Conservation (phyloP, 768 basidiomycete species). For the Lactarius vividus region DNA sequence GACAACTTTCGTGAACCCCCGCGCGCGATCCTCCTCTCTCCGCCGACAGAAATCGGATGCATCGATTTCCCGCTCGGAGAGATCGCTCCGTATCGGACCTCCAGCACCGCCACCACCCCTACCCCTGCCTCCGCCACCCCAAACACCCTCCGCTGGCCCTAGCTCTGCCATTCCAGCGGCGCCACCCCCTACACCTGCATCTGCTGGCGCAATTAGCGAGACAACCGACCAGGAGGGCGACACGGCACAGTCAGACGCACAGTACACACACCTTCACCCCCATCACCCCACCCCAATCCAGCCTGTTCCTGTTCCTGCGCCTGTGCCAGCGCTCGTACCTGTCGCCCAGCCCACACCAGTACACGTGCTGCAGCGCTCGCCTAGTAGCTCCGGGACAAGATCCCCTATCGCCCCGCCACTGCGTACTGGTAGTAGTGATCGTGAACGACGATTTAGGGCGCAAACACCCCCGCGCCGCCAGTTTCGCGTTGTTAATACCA, state of each 20-base stretch:
- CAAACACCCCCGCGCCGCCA: conserved; percentile 11
- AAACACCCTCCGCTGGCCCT: neutral
- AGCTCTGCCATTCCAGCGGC: neutral
- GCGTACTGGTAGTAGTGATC: neutral
- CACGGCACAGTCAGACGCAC: conserved; percentile 13
- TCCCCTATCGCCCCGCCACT: neutral
- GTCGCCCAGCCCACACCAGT: conserved; percentile 1
- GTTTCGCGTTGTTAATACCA: conserved; percentile 26
- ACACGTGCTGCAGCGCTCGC: neutral
- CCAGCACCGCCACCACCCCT: conserved; percentile 22
- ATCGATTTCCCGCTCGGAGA: conserved; percentile 25
- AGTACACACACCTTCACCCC: conserved; percentile 20
- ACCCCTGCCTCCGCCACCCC: conserved; percentile 13
- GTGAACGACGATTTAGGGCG: conserved; percentile 2
- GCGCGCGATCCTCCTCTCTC: conserved; percentile 19
- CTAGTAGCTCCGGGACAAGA: neutral
- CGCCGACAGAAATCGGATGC: conserved; percentile 24
- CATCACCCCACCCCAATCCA: neutral
- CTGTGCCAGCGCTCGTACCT: neutral
- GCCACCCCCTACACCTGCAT: conserved; percentile 17
- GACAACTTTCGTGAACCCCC: conserved; percentile 11
- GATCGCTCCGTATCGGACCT: conserved; percentile 16
- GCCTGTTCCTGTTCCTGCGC: neutral
- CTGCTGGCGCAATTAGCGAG: neutral
- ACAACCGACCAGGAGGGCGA: neutral